Evolutionary conservation across 225 moss, liverwort and hornwort genomes (phyloP), one percentile per base, ranked within the genome.

Genomic region (Anthoceros angustus): DNA sequence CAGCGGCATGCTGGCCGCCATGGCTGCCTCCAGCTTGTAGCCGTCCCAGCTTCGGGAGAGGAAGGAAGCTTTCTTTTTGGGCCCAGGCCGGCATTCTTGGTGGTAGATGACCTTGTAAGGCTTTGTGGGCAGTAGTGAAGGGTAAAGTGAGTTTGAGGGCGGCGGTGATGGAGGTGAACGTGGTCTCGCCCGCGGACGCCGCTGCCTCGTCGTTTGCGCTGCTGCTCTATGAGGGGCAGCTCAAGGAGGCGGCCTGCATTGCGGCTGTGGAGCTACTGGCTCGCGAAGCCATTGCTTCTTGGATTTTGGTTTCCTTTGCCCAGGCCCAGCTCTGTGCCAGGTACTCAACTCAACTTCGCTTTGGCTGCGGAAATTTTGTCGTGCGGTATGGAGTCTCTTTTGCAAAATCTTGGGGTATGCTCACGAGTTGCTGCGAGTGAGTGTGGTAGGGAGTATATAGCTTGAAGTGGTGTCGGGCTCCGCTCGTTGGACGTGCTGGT

Each of bases 211-310:
- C 55, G 5, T 20, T 23, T 18, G 55, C 55, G 23, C 6, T 55
- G 55, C 55, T 55, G 55, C 55, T 55, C n/a, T 7, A 2, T 12
- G 23, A 20, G 55, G 55, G 18, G 55, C n/a, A 55, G 10, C 18
- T 55, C 0, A 23, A 55, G 23, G 55, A 55, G n/a, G 55, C 55
- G 0, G 55, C 55, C 23, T 55, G 55, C 55, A 55, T 55, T 55
- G 55, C 55, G 14, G 55, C n/a, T 15, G 55, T 55, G n/a, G n/a
- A 55, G 55, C 55, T 55, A 23, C 55, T 55, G n/a, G 55, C 55
- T 9, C 55, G 55, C 55, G n/a, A 55, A 7, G 7, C 55, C 23
- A 55, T 55, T 55, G 55, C 55, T 20, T 55, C 55, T 55, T 55
- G 12, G 55, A 18, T 15, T 55, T 23, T 55, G 18, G n/a, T 55